A percentile compares a stretch with the other conserved stretches of the same genome.
These are phyloP conservation scores for Amanita fuliginea DNA, from an alignment of 768 basidiomycete genomes.

Conservation along the genomic window DNA sequence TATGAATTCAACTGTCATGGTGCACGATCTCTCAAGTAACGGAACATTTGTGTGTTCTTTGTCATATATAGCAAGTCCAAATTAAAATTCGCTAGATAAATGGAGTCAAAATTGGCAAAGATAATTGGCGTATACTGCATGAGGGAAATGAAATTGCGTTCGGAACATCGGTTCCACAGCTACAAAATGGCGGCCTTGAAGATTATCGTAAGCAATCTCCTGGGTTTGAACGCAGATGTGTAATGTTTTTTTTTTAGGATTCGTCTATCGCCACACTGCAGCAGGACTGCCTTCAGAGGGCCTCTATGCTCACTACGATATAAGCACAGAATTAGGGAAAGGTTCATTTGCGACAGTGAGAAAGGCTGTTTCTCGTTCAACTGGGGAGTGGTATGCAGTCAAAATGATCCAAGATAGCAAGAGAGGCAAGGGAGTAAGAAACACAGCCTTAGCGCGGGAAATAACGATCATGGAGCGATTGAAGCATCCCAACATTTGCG, in stretches of 20 bases:
- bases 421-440: conserved; percentile 20
- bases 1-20: conserved; percentile 28
- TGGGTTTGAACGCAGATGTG: not conserved
- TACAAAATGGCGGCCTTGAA: conserved; percentile 35
- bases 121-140: conserved; percentile 41
- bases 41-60: conserved; percentile 51
- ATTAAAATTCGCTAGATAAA: conserved; percentile 41
- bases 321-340: conserved; percentile 66
- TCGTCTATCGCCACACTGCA: conserved; percentile 60
- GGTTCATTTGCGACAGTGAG: conserved; percentile 89
- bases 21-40: conserved; percentile 56
- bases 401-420: conserved; percentile 69
- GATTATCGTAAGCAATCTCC: conserved; percentile 53
- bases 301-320: conserved; percentile 55
- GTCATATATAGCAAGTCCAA: not conserved
- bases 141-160: conserved; percentile 87
- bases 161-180: conserved; percentile 44
- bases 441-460: conserved; percentile 47
- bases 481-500: conserved; percentile 75
- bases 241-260: conserved; percentile 31
- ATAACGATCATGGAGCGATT: conserved; percentile 70
- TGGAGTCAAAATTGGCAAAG: conserved; percentile 49
- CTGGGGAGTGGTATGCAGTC: conserved; percentile 72
- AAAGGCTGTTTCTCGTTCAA: conserved; percentile 63
- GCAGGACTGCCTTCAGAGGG: conserved; percentile 36